A percentile compares a stretch with the other conserved stretches of the same genome.
Evolutionary conservation across 2,329 filamentous ascomycete species (phyloP).

Genomic region (Colletotrichum higginsianum): DNA sequence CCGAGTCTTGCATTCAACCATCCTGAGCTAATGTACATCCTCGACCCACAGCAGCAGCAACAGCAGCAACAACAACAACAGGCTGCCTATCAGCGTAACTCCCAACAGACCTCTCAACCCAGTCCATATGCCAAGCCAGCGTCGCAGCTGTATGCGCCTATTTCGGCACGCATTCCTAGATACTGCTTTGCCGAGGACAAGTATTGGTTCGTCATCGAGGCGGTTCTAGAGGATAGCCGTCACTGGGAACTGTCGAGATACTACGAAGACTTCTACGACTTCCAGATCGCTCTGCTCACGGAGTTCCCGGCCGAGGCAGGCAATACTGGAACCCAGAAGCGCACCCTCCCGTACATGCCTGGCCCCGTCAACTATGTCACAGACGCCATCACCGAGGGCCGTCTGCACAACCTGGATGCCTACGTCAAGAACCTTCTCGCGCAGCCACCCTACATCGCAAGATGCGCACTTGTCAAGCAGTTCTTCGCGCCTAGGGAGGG

Average conservation of each 20-base stretch:
- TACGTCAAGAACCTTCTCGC: constrained; percentile 93
- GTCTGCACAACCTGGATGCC: constrained; percentile 92
- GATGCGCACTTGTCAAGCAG: constrained; percentile 86
- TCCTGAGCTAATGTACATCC: background rate
- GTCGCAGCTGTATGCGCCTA: constrained; percentile 78
- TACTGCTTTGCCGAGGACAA: constrained; percentile 98
- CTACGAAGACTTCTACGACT: constrained; percentile 99
- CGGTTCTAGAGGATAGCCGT: constrained; percentile 88
- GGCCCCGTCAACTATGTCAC: constrained; percentile 98
- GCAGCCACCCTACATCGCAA: constrained; percentile 87
- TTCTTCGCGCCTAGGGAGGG: constrained; percentile 92
- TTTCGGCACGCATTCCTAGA: constrained; percentile 87
- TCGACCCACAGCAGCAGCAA: constrained; percentile 37
- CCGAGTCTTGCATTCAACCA: background rate
- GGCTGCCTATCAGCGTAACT: constrained; percentile 46
- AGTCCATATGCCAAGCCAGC: constrained; percentile 58
- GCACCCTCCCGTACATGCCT: constrained; percentile 96
- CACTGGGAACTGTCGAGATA: constrained; percentile 95
- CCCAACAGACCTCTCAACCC: constrained; percentile 55
- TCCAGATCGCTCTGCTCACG: constrained; percentile 94
- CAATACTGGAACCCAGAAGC: constrained; percentile 82
- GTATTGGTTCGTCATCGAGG: constrained; percentile 98
- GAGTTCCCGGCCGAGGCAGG: constrained; percentile 95
- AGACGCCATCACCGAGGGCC: constrained; percentile 95
- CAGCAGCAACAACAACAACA: constrained; percentile 52